Conservation (phyloP, 176 grass and related monocot species). For the Otatea glauca region DNA sequence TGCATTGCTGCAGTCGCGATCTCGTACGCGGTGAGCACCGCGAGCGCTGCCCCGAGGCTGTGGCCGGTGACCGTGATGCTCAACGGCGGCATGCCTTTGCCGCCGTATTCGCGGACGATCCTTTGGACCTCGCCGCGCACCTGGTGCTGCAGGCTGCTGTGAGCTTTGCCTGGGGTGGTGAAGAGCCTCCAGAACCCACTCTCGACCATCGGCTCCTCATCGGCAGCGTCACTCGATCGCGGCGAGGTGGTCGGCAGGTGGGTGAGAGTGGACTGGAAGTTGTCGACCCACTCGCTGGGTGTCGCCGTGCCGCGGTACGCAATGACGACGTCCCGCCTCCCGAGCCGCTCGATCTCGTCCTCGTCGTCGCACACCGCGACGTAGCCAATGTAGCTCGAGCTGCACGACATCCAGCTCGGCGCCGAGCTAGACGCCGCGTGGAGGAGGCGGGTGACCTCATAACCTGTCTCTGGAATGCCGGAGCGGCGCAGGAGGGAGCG, state of each 20-base stretch:
- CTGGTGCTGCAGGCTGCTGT: conserved; percentile 48
- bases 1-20: background rate
- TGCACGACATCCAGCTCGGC: conserved; percentile 45
- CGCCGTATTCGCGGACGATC: conserved; percentile 44
- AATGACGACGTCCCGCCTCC: conserved; percentile 56
- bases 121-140: conserved; percentile 47
- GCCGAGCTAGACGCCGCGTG: conserved; percentile 38
- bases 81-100: conserved; percentile 25
- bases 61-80: conserved; percentile 64
- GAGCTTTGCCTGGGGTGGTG: conserved; percentile 32
- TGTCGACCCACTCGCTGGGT: conserved; percentile 55
- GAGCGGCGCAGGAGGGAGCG: conserved; percentile 46
- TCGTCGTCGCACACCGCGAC: conserved; percentile 60
- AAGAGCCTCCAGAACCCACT: conserved; percentile 62
- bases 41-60: conserved; percentile 64
- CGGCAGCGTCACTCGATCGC: background rate
- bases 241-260: background rate
- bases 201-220: conserved; percentile 40
- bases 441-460: conserved; percentile 51
- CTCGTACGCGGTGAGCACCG: conserved; percentile 62
- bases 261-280: conserved; percentile 48
- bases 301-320: conserved; percentile 57
- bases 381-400: conserved; percentile 60
- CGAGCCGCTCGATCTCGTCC: conserved; percentile 56
- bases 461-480: conserved; percentile 39